Evolutionary conservation across 352 stramenopile genomes (phyloP).

Genomic region (Phytopythium vexans): DNA sequence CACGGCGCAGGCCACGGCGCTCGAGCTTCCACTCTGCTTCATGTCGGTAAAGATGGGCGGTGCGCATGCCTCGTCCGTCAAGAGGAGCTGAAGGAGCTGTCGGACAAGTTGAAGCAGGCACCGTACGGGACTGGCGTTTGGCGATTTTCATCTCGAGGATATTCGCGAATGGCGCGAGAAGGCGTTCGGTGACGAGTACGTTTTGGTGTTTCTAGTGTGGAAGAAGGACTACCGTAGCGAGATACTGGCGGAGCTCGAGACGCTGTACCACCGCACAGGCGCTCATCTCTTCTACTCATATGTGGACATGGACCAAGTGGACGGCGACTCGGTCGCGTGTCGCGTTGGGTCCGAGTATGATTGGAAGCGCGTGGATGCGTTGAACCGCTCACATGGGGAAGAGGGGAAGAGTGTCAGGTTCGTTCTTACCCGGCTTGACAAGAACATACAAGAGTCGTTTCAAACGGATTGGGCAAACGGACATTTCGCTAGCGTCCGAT

Average conservation of each 20-base stretch:
- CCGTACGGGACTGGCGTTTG: slow-evolving; percentile 81
- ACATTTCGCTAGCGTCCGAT: background rate
- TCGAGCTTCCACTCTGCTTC: slow-evolving; percentile 76
- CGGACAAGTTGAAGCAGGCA: too few relatives aligned
- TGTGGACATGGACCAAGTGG: slow-evolving; percentile 27
- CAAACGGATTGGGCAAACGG: too few relatives aligned
- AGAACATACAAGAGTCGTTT: too few relatives aligned
- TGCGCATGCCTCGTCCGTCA: slow-evolving; percentile 26
- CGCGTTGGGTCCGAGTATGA: slow-evolving; percentile 43
- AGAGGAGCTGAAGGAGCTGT: slow-evolving; percentile 26
- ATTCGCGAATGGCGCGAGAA: slow-evolving; percentile 80
- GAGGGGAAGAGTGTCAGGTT: too few relatives aligned
- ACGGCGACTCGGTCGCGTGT: slow-evolving; percentile 16
- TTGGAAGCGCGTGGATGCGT: slow-evolving; percentile 18
- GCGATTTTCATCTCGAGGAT: slow-evolving; percentile 85
- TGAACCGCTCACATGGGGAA: slow-evolving; percentile 86
- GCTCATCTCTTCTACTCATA: slow-evolving; percentile 54
- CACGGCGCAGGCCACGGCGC: slow-evolving; percentile 62
- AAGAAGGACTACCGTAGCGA: slow-evolving; percentile 52
- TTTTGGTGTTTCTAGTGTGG: slow-evolving; percentile 78
- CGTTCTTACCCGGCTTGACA: too few relatives aligned
- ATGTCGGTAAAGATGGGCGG: slow-evolving; percentile 48
- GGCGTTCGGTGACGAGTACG: slow-evolving; percentile 45
- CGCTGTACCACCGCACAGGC: slow-evolving; percentile 39
- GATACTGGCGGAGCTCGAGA: slow-evolving; percentile 64